Percentiles rank a stretch among this genome's conserved stretches.
Conservation (phyloP, 495 filamentous ascomycete genomes). For the Bryoglossum gracile region DNA sequence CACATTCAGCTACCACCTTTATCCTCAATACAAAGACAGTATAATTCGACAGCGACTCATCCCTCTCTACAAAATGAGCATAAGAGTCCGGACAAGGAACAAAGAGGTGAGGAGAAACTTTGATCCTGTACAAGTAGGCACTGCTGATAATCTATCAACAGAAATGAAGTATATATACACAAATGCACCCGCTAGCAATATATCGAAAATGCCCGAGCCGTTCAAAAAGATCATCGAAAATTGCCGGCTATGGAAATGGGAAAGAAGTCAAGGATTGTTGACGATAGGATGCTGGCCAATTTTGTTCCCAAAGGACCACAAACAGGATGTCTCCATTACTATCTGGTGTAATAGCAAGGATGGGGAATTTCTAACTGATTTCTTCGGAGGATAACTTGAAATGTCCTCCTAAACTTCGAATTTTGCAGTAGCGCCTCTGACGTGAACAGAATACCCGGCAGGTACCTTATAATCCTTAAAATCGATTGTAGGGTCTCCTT, state of each 20-base stretch:
- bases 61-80: too few relatives aligned
- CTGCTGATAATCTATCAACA: conserved; percentile 13
- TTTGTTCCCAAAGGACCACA: conserved; percentile 12
- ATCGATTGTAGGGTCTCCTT: background rate
- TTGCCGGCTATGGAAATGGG: conserved; percentile 16
- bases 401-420: conserved; percentile 12
- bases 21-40: too few relatives aligned
- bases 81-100: too few relatives aligned
- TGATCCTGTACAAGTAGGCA: conserved; percentile 4
- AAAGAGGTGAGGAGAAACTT: conserved; percentile 10
- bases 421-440: conserved; percentile 9
- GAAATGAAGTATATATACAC: conserved; percentile 18
- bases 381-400: conserved; percentile 11
- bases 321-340: conserved; percentile 15
- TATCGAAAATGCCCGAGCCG: conserved; percentile 17
- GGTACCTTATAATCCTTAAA: conserved; percentile 6
- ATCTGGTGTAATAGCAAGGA: conserved; percentile 8
- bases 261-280: conserved; percentile 13
- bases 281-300: conserved; percentile 16
- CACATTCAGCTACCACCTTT: too few relatives aligned
- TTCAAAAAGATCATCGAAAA: conserved; percentile 12
- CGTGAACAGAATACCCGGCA: conserved; percentile 12
- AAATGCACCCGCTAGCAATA: conserved; percentile 16
- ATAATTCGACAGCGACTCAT: too few relatives aligned
- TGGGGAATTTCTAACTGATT: conserved; percentile 5